Evolutionary conservation across 1,139 yeast genomes (phyloP).

Genomic region (Candida sp.): DNA sequence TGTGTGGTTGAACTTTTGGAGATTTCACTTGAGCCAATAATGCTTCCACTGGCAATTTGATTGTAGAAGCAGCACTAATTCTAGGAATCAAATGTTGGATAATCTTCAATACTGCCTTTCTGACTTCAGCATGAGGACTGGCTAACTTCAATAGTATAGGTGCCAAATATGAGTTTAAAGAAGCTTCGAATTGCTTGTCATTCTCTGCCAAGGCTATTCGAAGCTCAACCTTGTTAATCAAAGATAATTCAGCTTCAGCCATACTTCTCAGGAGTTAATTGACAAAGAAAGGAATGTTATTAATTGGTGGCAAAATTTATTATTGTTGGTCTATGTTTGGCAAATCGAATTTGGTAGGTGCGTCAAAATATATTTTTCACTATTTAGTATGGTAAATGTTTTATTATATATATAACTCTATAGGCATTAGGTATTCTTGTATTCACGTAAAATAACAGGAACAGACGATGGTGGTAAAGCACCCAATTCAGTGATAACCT

Average conservation of each 20-base stretch:
- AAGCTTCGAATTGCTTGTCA: slow-evolving; percentile 59
- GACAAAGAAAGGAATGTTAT: neutral
- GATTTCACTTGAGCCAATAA: slow-evolving; percentile 60
- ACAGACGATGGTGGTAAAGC: slow-evolving; percentile 96
- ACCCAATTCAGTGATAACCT: slow-evolving; percentile 95
- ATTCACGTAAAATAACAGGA: slow-evolving; percentile 93
- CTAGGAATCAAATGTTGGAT: slow-evolving; percentile 69
- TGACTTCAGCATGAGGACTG: slow-evolving; percentile 66
- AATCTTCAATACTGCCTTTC: slow-evolving; percentile 64
- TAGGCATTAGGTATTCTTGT: slow-evolving; percentile 49
- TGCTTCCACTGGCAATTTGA: slow-evolving; percentile 60
- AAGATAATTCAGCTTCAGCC: slow-evolving; percentile 52
- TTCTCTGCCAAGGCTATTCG: slow-evolving; percentile 75
- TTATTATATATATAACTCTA: too few relatives aligned
- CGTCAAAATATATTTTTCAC: neutral
- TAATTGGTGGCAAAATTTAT: slow-evolving; percentile 6
- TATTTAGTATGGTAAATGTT: neutral
- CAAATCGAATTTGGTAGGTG: neutral
- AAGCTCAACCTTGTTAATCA: slow-evolving; percentile 77
- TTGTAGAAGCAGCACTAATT: slow-evolving; percentile 50
- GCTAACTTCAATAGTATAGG: slow-evolving; percentile 79
- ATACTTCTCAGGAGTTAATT: slow-evolving; percentile 12
- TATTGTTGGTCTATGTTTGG: neutral
- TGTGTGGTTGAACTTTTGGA: slow-evolving; percentile 43
- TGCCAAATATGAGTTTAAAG: slow-evolving; percentile 62